A percentile compares a stretch with the other conserved stretches of the same genome.
Conservation (phyloP, 768 basidiomycete genomes). For the Gloeostereum incarnatum region DNA sequence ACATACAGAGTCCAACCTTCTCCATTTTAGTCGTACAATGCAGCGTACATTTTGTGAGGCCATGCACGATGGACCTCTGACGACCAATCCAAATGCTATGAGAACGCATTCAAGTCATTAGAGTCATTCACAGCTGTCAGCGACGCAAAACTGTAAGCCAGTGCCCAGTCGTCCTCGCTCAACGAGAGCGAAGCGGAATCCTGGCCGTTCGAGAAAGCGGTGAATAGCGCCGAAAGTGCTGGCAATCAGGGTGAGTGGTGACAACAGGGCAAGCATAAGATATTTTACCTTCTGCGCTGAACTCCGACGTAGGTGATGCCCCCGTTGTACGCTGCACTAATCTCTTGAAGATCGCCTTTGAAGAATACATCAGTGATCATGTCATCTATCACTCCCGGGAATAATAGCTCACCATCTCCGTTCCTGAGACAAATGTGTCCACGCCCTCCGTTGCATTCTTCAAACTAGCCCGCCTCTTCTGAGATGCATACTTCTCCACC, state of each 20-base stretch:
- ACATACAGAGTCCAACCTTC: no score
- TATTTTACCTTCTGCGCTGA: background rate
- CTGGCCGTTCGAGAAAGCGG: background rate
- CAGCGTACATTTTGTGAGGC: no score
- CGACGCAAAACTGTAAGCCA: constrained; percentile 3
- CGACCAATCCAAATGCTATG: no score
- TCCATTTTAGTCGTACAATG: no score
- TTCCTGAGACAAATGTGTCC: background rate
- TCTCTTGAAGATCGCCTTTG: constrained; percentile 1
- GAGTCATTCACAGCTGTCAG: no score
- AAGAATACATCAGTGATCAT: background rate
- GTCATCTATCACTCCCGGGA: background rate
- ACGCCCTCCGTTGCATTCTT: constrained; percentile 2
- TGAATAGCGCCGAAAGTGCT: background rate
- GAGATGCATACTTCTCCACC: constrained; percentile 4
- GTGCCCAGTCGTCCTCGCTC: constrained; percentile 4
- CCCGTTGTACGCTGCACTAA: constrained; percentile 2
- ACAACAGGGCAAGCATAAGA: no score
- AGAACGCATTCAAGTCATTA: no score
- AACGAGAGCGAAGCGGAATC: background rate
- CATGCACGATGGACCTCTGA: no score
- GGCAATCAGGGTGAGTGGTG: background rate
- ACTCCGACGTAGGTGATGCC: background rate
- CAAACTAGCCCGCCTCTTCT: constrained; percentile 1
- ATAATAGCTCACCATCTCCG: background rate